Evolutionary conservation across 345 rosid species (phyloP).

Genomic region (Salix purpurea): DNA sequence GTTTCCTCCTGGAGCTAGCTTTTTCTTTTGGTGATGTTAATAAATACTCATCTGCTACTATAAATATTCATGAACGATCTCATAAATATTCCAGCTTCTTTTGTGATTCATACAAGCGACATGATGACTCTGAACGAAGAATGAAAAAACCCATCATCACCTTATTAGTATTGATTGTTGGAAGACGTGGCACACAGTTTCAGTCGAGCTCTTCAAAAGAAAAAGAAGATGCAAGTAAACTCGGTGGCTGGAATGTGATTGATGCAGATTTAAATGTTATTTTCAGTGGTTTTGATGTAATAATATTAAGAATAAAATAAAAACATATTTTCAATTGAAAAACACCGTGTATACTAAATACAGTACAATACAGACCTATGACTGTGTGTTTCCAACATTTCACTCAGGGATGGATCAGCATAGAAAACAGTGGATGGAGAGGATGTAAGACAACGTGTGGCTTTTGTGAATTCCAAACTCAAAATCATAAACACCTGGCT

Average conservation of each 20-base stretch:
- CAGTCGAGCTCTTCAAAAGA: not conserved
- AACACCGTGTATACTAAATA: too few species aligned
- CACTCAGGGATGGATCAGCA: too few species aligned
- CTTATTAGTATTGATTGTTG: not conserved
- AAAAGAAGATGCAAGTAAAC: too few species aligned
- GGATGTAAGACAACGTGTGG: not conserved
- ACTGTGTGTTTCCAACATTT: too few species aligned
- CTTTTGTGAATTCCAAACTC: not conserved
- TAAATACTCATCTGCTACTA: not conserved
- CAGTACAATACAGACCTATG: too few species aligned
- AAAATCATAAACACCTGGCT: not conserved
- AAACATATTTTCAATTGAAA: too few species aligned
- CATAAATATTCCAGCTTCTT: not conserved
- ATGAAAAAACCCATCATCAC: not conserved
- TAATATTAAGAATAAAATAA: too few species aligned
- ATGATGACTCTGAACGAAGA: not conserved
- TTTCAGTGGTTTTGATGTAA: too few species aligned
- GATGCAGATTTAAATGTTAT: too few species aligned
- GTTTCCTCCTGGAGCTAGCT: too few species aligned
- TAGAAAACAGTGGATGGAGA: not conserved
- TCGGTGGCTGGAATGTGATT: too few species aligned
- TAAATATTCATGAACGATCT: not conserved
- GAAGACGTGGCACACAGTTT: not conserved
- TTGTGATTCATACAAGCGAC: constrained; percentile 9
- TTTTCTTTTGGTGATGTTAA: too few species aligned